A percentile compares a stretch with the other conserved stretches of the same genome.
Evolutionary conservation across 2,329 filamentous ascomycete genomes (phyloP).

Genomic region (Colletotrichum euphorbiae): DNA sequence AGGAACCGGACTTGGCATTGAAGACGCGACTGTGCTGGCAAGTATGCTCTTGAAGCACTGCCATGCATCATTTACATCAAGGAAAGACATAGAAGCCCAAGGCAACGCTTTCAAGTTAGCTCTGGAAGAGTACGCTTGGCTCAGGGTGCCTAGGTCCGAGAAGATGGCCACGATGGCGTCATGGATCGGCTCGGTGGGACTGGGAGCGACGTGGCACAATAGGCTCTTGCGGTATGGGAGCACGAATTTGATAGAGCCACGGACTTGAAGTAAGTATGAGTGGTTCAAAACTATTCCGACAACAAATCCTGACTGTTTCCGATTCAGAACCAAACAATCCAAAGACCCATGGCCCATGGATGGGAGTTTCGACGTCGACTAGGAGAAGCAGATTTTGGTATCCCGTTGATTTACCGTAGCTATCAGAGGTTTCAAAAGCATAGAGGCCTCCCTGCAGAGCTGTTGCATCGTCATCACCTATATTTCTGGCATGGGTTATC

Average conservation of each 20-base stretch:
- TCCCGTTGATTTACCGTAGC: too few relatives aligned
- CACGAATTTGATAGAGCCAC: not conserved
- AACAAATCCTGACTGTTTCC: not conserved
- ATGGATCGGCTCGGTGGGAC: conserved; percentile 33
- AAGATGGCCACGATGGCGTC: conserved; percentile 42
- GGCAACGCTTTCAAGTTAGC: conserved; percentile 22
- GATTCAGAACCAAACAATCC: not conserved
- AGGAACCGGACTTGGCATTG: conserved; percentile 44
- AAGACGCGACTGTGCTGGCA: conserved; percentile 44
- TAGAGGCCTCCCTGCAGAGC: too few relatives aligned
- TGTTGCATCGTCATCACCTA: too few relatives aligned
- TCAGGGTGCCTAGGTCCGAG: conserved; percentile 41
- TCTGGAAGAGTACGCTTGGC: conserved; percentile 41
- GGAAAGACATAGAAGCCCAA: not conserved
- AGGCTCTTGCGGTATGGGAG: conserved; percentile 36
- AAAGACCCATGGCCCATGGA: conserved; percentile 43
- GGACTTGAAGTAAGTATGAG: conserved; percentile 29
- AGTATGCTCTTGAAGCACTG: conserved; percentile 37
- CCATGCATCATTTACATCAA: not conserved
- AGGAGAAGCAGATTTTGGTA: too few relatives aligned
- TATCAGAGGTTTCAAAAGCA: too few relatives aligned
- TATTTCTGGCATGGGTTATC: too few relatives aligned
- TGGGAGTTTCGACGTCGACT: conserved; percentile 37
- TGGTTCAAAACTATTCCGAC: accelerated
- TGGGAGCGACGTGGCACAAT: conserved; percentile 41